Base-by-base conservation (phyloP, 495 filamentous ascomycete species). In the Terfezia claveryi region DNA sequence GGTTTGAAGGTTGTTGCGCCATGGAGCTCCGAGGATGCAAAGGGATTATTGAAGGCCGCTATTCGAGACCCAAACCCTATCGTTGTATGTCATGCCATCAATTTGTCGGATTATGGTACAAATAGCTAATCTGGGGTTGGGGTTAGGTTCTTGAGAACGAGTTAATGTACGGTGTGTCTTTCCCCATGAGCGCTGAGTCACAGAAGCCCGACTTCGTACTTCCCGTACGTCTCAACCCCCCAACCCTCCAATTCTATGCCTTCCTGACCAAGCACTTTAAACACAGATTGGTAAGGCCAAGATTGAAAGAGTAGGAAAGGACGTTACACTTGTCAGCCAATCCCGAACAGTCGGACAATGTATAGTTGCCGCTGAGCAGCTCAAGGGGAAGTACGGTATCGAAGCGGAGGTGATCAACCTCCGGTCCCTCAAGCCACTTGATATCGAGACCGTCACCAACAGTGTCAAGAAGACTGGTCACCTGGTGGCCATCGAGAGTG, bases 51-150 rank as follows among this genome's bases (percentile, higher is more conserved):
- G 60, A 98, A 98, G 77, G 91, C 91, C 63, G 88, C 91, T 62
- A 98, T 98, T 67, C 80, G 91, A 60, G 91, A 98, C 69, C 91
- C 91, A 58, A 98, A 98, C 74, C 91, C 91, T 51, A 88, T 95
- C 59, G 77, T 87, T 44, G 78, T 32, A 32, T 32, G 27, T 32
- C 96, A 36, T 44, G 17, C 17, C 16, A 54, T 14, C 8, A 23
- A 16, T 9, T 53, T 38, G 11, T 11, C 1, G 20, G 6, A 37
- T 10, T 36, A 23, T 27, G 38, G 11, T 61, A 11, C 17, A 38
- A 12, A 10, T 16, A 44, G 8, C 16, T 37, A 1, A 16, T 27
- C 50, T 16, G 6, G 61, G 37, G 10, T 5, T 32, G 27, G 2
- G 27, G 27, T 5, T 32, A 32, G 27, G 27, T 54, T 38, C 23